phyloP scores from a whole-genome alignment of 768 basidiomycete genomes.

The Tricholoma terreum region DNA sequence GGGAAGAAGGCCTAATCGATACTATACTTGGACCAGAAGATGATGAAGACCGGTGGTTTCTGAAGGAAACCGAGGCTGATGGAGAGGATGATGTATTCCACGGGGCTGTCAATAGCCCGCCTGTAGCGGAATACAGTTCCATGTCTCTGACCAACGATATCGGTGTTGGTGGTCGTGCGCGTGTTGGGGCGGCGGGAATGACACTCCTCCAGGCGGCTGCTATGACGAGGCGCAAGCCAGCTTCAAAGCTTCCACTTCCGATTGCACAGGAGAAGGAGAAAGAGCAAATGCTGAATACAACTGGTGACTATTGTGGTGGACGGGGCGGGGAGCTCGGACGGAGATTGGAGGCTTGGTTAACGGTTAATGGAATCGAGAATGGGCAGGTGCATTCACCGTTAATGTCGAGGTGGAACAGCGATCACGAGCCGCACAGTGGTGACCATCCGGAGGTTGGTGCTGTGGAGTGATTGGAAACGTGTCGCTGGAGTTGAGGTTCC shows the following conservation, averaged over 20 bases:
- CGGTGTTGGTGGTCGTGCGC: neutral
- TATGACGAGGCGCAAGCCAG: conserved; percentile 31
- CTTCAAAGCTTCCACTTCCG: conserved; percentile 48
- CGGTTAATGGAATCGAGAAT: conserved; percentile 35
- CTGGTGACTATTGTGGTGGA: conserved; percentile 77
- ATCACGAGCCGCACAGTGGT: conserved; percentile 8
- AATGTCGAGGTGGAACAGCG: conserved; percentile 9
- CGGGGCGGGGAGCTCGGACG: conserved; percentile 76
- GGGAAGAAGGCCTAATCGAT: conserved; percentile 82
- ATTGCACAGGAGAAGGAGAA: conserved; percentile 60
- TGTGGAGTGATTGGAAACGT: neutral
- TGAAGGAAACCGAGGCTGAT: conserved; percentile 20
- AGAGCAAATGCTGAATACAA: conserved; percentile 67
- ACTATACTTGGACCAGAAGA: conserved; percentile 75
- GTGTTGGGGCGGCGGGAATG: neutral
- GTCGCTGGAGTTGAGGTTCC: neutral
- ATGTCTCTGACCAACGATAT: neutral
- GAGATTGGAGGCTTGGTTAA: conserved; percentile 73
- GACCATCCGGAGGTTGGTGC: neutral
- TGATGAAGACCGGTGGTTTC: conserved; percentile 70
- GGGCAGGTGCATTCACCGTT: conserved; percentile 9
- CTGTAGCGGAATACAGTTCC: conserved; percentile 7
- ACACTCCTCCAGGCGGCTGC: conserved; percentile 21
- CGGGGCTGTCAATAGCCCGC: conserved; percentile 20
- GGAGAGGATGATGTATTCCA: conserved; percentile 16